These are phyloP conservation scores for Venturia aucupariae DNA, from an alignment of 2,329 filamentous ascomycete species.

Conservation along the genomic window DNA sequence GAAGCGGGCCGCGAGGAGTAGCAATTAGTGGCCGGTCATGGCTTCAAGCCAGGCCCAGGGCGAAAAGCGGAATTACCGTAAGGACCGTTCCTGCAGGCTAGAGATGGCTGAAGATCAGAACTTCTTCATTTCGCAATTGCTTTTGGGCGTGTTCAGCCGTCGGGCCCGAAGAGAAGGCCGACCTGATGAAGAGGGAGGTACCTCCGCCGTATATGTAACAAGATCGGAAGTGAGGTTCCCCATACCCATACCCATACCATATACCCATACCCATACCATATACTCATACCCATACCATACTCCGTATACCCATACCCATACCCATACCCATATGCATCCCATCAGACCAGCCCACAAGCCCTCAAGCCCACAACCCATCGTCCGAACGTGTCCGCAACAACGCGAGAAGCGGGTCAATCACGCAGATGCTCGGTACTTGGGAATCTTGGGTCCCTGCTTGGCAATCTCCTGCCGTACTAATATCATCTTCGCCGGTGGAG, in stretches of 20 bases:
- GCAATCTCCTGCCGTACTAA: constrained; percentile 1
- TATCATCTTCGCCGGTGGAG: neutral
- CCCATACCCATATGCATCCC: neutral
- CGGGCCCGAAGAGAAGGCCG: neutral
- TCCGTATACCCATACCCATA: too few relatives aligned
- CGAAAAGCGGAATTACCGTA: too few relatives aligned
- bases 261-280: too few relatives aligned
- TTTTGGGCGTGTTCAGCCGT: neutral
- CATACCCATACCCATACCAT: neutral
- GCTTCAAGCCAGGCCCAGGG: neutral
- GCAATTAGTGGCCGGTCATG: too few relatives aligned
- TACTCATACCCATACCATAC: neutral
- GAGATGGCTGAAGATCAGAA: neutral
- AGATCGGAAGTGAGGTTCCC: neutral
- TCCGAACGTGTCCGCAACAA: neutral
- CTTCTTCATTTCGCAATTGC: constrained; percentile 4
- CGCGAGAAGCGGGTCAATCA: neutral
- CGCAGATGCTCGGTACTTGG: neutral
- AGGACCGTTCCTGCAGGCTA: neutral
- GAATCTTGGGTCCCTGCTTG: neutral
- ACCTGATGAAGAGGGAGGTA: too few relatives aligned
- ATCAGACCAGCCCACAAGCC: neutral
- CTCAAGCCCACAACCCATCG: too few relatives aligned
- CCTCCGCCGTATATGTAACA: too few relatives aligned
- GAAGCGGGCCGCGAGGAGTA: neutral